phyloP scores from a whole-genome alignment of 2,329 filamentous ascomycete species.

The Colletotrichum sp. region DNA sequence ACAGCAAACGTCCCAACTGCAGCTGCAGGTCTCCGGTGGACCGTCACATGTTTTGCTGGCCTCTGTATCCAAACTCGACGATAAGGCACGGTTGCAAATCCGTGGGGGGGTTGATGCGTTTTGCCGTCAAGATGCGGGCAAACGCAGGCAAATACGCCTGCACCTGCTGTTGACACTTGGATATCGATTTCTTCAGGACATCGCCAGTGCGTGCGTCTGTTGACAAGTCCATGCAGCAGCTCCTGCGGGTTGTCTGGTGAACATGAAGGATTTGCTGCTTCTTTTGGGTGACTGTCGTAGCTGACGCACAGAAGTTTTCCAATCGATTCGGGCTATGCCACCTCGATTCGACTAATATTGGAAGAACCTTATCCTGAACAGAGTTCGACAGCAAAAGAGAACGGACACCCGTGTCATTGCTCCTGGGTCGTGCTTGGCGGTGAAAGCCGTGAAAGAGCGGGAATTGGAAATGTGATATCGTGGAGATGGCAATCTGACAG shows the following conservation, averaged over 20 bases:
- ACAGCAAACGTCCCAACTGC: not conserved
- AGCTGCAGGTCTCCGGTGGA: not conserved
- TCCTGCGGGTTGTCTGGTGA: not conserved
- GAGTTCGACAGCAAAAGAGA: not conserved
- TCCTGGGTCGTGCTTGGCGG: not conserved
- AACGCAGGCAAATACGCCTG: not conserved
- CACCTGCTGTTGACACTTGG: not conserved
- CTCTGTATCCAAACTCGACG: not conserved
- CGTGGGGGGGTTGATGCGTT: not conserved
- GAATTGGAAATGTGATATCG: constrained; percentile 9
- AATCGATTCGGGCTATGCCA: not conserved
- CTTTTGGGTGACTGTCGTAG: not conserved
- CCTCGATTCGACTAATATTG: not conserved
- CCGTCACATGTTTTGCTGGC: not conserved
- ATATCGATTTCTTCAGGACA: not conserved
- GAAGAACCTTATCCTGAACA: not conserved
- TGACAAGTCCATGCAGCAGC: not conserved
- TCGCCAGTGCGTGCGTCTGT: not conserved
- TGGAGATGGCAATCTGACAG: not conserved
- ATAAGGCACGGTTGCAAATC: not conserved
- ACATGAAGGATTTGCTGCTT: not conserved
- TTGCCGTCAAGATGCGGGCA: not conserved
- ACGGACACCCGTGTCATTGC: not conserved
- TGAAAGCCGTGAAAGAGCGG: not conserved
- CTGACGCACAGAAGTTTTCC: not conserved